phyloP scores from a whole-genome alignment of 2,329 filamentous ascomycete genomes.

The Cladosporium velox region DNA sequence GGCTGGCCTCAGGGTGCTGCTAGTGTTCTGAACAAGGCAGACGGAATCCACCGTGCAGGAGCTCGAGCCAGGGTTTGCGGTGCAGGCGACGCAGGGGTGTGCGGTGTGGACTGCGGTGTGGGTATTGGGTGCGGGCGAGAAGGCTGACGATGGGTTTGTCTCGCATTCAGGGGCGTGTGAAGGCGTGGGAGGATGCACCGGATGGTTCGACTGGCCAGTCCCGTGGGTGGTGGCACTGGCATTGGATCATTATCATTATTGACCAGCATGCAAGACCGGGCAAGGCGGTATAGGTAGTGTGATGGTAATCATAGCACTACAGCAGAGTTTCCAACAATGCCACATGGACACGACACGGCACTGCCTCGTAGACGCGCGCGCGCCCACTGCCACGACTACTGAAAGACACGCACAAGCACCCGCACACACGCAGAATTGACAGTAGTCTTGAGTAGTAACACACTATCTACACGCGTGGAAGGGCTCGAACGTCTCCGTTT shows the following conservation, averaged over 20 bases:
- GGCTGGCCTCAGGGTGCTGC: background rate
- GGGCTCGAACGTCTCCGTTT: background rate
- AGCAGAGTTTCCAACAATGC: background rate
- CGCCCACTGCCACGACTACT: background rate
- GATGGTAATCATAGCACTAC: background rate
- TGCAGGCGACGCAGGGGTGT: conserved; percentile 2
- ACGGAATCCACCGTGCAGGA: background rate
- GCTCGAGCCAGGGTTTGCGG: background rate
- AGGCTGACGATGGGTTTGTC: conserved; percentile 7
- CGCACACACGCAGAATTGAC: background rate
- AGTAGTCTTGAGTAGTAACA: no score
- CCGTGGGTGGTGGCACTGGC: background rate
- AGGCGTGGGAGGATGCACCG: background rate
- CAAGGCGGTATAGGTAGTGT: background rate
- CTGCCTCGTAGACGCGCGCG: background rate
- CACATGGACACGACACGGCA: background rate
- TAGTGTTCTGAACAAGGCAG: conserved; percentile 4
- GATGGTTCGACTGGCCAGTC: background rate
- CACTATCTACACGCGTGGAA: background rate
- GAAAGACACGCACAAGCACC: background rate
- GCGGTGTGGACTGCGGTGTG: background rate
- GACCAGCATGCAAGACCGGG: background rate
- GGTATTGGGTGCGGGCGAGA: background rate
- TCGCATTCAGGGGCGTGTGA: background rate
- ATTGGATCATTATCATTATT: background rate